Percentiles rank a stretch among this genome's conserved stretches.
Conservation (phyloP, 2,329 filamentous ascomycete species). For the Xylaria sp. region DNA sequence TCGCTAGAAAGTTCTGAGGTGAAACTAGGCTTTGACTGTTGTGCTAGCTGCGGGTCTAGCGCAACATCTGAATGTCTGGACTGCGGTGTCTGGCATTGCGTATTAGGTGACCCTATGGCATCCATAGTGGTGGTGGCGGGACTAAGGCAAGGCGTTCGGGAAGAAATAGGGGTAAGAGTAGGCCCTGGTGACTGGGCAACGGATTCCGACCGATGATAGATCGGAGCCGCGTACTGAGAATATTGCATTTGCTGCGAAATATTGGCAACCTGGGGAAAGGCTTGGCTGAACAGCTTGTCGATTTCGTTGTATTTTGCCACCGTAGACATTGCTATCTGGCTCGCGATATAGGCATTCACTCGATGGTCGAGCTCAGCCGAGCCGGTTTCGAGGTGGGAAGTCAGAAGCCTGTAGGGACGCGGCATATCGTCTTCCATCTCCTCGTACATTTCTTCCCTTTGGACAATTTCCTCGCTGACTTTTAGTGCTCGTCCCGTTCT, state of each 20-base stretch:
- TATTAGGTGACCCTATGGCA: conserved; percentile 28
- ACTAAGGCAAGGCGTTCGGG: conserved; percentile 38
- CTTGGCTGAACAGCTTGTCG: conserved; percentile 53
- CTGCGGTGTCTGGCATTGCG: conserved; percentile 39
- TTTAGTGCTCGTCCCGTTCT: conserved; percentile 82
- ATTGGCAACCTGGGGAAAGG: conserved; percentile 49
- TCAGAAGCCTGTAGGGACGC: conserved; percentile 67
- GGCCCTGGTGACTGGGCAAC: too few species aligned
- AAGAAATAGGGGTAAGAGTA: too few species aligned
- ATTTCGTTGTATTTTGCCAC: conserved; percentile 53
- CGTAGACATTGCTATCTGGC: conserved; percentile 50
- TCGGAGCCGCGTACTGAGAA: conserved; percentile 25
- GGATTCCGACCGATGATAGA: conserved; percentile 20
- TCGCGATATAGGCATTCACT: conserved; percentile 56
- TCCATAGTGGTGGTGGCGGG: conserved; percentile 33
- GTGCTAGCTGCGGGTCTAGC: conserved; percentile 36
- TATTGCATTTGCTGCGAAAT: conserved; percentile 39
- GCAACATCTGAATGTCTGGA: conserved; percentile 30
- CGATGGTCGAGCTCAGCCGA: conserved; percentile 66
- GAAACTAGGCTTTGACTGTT: conserved; percentile 45
- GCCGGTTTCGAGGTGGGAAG: conserved; percentile 64
- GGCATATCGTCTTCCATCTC: conserved; percentile 86
- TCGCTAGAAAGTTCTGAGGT: conserved; percentile 51
- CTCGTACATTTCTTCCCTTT: conserved; percentile 95
- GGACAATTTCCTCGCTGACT: conserved; percentile 84